A percentile compares a stretch with the other conserved stretches of the same genome.
Conservation (phyloP, 1,139 yeast genomes). For the Kodamaea sp. region DNA sequence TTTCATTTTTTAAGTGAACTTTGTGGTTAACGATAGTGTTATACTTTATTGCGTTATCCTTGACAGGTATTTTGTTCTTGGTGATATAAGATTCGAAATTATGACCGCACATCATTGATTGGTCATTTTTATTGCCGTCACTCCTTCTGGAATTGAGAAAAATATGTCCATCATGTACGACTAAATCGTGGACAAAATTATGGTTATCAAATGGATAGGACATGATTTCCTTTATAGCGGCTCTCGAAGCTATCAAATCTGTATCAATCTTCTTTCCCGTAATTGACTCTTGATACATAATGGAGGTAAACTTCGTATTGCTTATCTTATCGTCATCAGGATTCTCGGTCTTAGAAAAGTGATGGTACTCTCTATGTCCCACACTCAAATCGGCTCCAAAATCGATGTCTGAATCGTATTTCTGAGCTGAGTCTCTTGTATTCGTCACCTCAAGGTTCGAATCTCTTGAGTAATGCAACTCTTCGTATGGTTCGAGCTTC, state of each 20-base stretch:
- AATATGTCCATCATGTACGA: slow-evolving; percentile 3
- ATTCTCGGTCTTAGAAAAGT: slow-evolving; percentile 2
- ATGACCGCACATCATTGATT: slow-evolving; percentile 6
- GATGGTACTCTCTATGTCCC: neutral
- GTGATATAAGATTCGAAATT: slow-evolving; percentile 9
- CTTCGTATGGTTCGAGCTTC: slow-evolving; percentile 1
- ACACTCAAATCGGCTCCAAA: slow-evolving; percentile 1
- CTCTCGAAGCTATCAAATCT: slow-evolving; percentile 5
- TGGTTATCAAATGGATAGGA: neutral
- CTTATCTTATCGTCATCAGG: slow-evolving; percentile 1
- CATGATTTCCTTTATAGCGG: slow-evolving; percentile 2
- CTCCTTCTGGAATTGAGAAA: slow-evolving; percentile 2
- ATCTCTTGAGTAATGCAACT: slow-evolving; percentile 6
- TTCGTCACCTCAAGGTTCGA: neutral
- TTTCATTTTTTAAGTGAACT: neutral
- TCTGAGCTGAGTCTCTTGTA: slow-evolving; percentile 1
- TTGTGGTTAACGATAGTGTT: slow-evolving; percentile 6
- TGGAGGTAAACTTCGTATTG: slow-evolving; percentile 4
- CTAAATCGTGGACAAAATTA: neutral
- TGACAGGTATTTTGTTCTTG: slow-evolving; percentile 1
- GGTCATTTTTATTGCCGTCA: slow-evolving; percentile 1
- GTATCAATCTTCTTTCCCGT: neutral
- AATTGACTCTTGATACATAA: slow-evolving; percentile 3
- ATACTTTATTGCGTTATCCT: slow-evolving; percentile 3
- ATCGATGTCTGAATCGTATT: neutral